Evolutionary conservation across 257 asterid species (phyloP).

Genomic region (Mitragyna speciosa): DNA sequence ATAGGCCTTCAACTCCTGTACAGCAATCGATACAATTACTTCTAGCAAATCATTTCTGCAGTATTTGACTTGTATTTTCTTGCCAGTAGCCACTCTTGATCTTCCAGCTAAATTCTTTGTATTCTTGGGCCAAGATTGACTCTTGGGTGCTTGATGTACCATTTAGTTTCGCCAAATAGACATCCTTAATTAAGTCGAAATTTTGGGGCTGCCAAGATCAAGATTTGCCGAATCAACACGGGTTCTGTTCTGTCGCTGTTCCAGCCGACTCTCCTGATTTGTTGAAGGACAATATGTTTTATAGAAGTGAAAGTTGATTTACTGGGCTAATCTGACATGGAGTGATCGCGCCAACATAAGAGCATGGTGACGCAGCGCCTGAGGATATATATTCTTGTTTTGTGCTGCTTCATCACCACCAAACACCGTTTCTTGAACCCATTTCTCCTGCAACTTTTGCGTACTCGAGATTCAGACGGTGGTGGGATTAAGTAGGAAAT

Average conservation of each 20-base stretch:
- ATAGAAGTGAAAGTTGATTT: neutral
- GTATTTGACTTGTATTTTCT: neutral
- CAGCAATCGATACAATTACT: neutral
- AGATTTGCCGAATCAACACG: neutral
- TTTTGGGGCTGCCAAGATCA: neutral
- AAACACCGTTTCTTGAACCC: conserved; percentile 35
- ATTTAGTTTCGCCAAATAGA: too few relatives aligned
- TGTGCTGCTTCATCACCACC: conserved; percentile 34
- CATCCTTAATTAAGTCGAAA: too few relatives aligned
- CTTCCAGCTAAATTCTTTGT: too few relatives aligned
- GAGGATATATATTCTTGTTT: conserved; percentile 45
- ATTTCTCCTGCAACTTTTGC: conserved; percentile 18
- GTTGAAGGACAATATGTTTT: neutral
- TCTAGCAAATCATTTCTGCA: neutral
- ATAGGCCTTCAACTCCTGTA: neutral
- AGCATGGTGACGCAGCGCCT: conserved; percentile 44
- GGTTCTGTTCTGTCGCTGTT: neutral
- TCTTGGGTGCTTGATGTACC: too few relatives aligned
- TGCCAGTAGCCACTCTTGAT: neutral
- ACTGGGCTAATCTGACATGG: conserved; percentile 27
- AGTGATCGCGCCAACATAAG: conserved; percentile 39
- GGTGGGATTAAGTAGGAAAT: conserved; percentile 12
- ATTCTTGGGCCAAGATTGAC: too few relatives aligned
- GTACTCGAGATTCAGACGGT: conserved; percentile 13
- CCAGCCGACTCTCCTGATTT: neutral